phyloP scores from a whole-genome alignment of 2,329 filamentous ascomycete genomes.

The Aspergillus thermomutatus region DNA sequence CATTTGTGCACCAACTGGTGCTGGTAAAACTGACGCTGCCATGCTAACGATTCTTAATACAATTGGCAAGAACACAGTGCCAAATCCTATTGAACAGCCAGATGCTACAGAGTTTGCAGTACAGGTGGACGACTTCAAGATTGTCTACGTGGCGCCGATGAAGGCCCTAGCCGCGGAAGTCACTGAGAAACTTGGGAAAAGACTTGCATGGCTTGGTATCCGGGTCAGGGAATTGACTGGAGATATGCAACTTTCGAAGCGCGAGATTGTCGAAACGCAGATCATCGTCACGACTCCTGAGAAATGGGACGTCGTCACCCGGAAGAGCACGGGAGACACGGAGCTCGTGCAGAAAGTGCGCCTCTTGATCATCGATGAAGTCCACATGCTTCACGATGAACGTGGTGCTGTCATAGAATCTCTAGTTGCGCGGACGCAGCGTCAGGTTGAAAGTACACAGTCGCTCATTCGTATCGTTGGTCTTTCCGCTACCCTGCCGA shows the following conservation, averaged over 20 bases:
- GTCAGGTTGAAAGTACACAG: slow-evolving; percentile 97
- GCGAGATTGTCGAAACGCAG: slow-evolving; percentile 92
- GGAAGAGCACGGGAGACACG: slow-evolving; percentile 95
- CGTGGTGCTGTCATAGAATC: slow-evolving; percentile 94
- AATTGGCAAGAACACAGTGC: slow-evolving; percentile 77
- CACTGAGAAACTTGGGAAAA: slow-evolving; percentile 87
- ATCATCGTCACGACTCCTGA: slow-evolving; percentile 98
- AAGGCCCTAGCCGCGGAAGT: slow-evolving; percentile 96
- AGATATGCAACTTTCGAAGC: slow-evolving; percentile 97
- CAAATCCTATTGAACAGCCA: slow-evolving; percentile 73
- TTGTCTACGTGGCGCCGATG: slow-evolving; percentile 98
- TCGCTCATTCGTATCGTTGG: slow-evolving; percentile 95
- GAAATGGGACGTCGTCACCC: slow-evolving; percentile 98
- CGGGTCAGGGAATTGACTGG: slow-evolving; percentile 91
- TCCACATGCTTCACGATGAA: slow-evolving; percentile 99
- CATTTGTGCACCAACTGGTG: slow-evolving; percentile 95
- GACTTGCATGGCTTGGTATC: slow-evolving; percentile 89
- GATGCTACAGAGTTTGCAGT: slow-evolving; percentile 75
- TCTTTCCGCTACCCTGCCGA: slow-evolving; percentile 90
- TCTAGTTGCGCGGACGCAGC: slow-evolving; percentile 87
- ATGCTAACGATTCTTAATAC: slow-evolving; percentile 95
- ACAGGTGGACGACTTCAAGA: slow-evolving; percentile 87
- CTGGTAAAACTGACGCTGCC: slow-evolving; percentile 96
- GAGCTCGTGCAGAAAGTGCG: slow-evolving; percentile 97
- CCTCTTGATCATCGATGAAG: slow-evolving; percentile 94